Base-by-base conservation (phyloP, 2,329 filamentous ascomycete genomes). In the Dactylellina haptotyla region DNA sequence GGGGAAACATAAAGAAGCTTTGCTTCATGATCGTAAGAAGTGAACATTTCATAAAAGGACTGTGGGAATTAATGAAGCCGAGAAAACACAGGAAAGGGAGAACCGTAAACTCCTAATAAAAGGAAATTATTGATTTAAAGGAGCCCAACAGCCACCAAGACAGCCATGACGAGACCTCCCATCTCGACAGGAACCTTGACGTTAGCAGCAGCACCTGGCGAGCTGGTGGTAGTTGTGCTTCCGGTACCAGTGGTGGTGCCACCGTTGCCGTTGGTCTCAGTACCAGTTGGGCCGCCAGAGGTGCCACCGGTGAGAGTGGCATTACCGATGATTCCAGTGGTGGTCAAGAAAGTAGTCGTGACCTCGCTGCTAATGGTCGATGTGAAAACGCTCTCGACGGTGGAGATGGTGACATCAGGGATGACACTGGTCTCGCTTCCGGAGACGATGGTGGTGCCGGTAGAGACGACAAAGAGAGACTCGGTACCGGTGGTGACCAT, bases 391-490 rank as follows among this genome's bases (percentile, higher is more conserved):
- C 61, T 62, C 25, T 54, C 61, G 20, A 61, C 32, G 4, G 69
- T 73, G 12, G 67, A 65, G 23, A 73, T 20, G 20, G 69, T 73
- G 10, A 23, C 25, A 4, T 65, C 69, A 1, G 69, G 54, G 30
- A 73, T 50, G 61, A 62, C 45, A 39, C 37, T 56, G 32, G 69
- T 73, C 12, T 28, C 14, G 6, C 69, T 61, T 32, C 51, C 26
- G 18, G 54, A 56, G 23, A 57, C 39, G n/a, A 73, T 43, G n/a
- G 69, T 73, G 39, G 69, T 73, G 6, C 69, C 69, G 14, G 69
- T 61, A 25, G 69, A 73, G 41, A 73, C 39, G 25, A 66, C 14
- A 43, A 39, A 66, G 34, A 73, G 28, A 10, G 61, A 66, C 30
- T 73, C 45, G 10, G 69, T 73, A n/a, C 69, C 69, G n/a, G 69